Base-by-base conservation (phyloP, 352 stramenopile genomes). In the Pythium rishiriense region DNA sequence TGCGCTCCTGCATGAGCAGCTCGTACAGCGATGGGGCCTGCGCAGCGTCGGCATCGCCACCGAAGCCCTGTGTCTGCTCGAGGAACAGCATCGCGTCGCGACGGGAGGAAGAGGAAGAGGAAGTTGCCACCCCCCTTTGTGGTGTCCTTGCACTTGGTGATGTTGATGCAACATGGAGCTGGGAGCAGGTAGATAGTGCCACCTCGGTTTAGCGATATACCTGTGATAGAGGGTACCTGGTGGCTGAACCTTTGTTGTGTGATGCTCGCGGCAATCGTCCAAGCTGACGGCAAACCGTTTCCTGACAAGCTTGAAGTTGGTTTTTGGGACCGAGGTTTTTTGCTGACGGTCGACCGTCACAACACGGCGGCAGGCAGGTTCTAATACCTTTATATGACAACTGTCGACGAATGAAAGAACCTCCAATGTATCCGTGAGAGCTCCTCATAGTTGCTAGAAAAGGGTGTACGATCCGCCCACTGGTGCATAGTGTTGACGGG, bases 1-100 rank as follows among this genome's bases (percentile, higher is more conserved):
- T 91, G 53, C 83, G 81, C 66, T 94, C 80, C 71, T 96, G 87
- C 87, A 96, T 96, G 42, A 94, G 72, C 59, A 96, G 69, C 68
- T 96, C 87, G 50, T 92, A 96, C 22, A 93, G 81, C 64, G 87
- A 96, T 35, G 87, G 87, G 10, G 72, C 17, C 41, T 66, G 68
- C 42, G 50, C 45, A 12, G 11, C 37, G 11, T 26, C 57, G 25
- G n/a, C 35, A 21, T 28, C 42, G 5, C 57, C 66, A 43, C 71
- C 77, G 52, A 89, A 90, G 69, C 84, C 84, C 68, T 91, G 82
- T 7, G 81, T 90, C 62, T 91, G 82, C 73, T 91, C 84, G 24
- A 93, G 69, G 71, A 93, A 93, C 35, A 90, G 72, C 84, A 93
- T 93, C 21, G 67, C 43, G 33, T 37, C 26, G 11, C 28, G 22